Percentiles rank a stretch among this genome's conserved stretches.
Evolutionary conservation across 441 rosid genomes (phyloP).

Genomic region (Biscutella laevigata): DNA sequence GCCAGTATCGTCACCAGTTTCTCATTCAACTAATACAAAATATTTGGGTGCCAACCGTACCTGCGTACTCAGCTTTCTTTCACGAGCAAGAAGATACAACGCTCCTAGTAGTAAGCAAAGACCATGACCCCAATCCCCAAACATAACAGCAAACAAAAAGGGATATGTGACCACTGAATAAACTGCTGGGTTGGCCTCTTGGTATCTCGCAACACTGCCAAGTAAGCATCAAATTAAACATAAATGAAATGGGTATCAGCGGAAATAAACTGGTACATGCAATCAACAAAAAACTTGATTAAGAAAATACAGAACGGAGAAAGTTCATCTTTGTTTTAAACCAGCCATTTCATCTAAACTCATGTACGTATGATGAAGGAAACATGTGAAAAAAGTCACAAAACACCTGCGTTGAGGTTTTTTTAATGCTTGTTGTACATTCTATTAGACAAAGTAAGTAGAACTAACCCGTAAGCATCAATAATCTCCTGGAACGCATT

Average conservation of each 20-base stretch:
- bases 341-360: neutral
- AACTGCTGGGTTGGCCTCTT: constrained; percentile 94
- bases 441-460: neutral
- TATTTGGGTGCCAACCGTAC: constrained; percentile 32
- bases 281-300: constrained; percentile 16
- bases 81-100: constrained; percentile 70
- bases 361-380: neutral
- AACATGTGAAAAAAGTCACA: neutral
- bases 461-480: constrained; percentile 93
- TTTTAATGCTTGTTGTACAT: constrained; percentile 1
- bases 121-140: constrained; percentile 99
- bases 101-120: constrained; percentile 90
- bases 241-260: constrained; percentile 22
- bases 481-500: constrained; percentile 92
- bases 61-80: constrained; percentile 67
- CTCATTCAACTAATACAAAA: constrained; percentile 6
- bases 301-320: neutral
- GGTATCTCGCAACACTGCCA: constrained; percentile 89
- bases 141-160: constrained; percentile 97
- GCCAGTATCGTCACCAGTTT: neutral
- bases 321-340: constrained; percentile 3
- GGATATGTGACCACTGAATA: constrained; percentile 83
- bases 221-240: constrained; percentile 21
- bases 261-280: constrained; percentile 17
- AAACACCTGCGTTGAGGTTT: neutral